phyloP scores from a whole-genome alignment of 305 asterid genomes.

The Striga hermonthica region DNA sequence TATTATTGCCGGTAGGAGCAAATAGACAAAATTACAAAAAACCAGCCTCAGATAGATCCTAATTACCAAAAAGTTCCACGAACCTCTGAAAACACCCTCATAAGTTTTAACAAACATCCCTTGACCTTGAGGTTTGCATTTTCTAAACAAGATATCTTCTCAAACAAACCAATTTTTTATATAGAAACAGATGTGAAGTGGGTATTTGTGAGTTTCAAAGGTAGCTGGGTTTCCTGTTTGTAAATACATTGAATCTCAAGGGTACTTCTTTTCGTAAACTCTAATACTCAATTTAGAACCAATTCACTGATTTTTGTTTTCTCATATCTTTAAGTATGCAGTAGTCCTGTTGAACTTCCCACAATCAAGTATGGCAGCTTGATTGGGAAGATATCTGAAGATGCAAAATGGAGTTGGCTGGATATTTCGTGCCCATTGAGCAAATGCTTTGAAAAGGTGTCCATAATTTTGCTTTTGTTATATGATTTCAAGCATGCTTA shows the following conservation, averaged over 20 bases:
- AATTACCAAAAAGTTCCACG: not conserved
- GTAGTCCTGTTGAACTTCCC: conserved; percentile 77
- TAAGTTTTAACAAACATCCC: not conserved
- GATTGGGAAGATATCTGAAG: conserved; percentile 34
- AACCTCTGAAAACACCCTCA: not conserved
- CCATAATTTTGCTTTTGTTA: not conserved
- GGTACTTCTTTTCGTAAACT: not conserved
- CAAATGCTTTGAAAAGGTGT: conserved; percentile 66
- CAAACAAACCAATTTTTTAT: not conserved
- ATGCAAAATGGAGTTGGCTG: conserved; percentile 70
- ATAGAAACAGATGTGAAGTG: not conserved
- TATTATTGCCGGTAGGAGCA: conserved; percentile 61
- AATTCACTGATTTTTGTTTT: conserved; percentile 24
- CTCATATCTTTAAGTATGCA: conserved; percentile 49
- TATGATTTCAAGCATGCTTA: not conserved
- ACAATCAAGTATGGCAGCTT: conserved; percentile 71
- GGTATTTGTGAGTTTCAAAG: not conserved
- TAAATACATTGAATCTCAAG: not conserved
- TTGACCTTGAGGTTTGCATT: not conserved
- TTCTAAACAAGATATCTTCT: not conserved
- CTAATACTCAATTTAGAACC: conserved; percentile 13
- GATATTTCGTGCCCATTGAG: conserved; percentile 59
- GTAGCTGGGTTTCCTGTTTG: not conserved
- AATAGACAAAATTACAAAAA: conserved; percentile 1
- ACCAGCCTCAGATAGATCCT: not conserved